These are phyloP conservation scores for Pseudogymnoascus sp. DNA, from an alignment of 2,329 filamentous ascomycete species.

Conservation along the genomic window DNA sequence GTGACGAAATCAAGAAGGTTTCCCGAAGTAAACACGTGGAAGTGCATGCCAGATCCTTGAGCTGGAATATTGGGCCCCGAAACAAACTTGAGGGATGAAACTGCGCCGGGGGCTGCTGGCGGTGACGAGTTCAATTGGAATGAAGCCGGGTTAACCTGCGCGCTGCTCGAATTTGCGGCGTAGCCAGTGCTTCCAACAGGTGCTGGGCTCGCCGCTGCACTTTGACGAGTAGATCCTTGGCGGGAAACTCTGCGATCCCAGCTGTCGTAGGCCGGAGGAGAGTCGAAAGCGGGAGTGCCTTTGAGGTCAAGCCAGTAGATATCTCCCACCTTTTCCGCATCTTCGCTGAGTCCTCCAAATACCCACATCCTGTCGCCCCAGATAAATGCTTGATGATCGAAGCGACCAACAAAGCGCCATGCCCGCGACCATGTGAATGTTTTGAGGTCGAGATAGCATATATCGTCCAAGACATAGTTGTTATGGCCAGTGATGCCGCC, in stretches of 20 bases:
- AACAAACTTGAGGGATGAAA: slow-evolving; percentile 84
- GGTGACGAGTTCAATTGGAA: slow-evolving; percentile 66
- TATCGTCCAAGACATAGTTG: slow-evolving; percentile 87
- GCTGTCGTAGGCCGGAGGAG: slow-evolving; percentile 52
- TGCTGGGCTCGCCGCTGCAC: slow-evolving; percentile 41
- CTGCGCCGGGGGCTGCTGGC: slow-evolving; percentile 78
- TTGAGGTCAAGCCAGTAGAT: slow-evolving; percentile 97
- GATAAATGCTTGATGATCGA: slow-evolving; percentile 91
- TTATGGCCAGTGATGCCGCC: slow-evolving; percentile 93
- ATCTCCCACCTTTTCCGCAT: slow-evolving; percentile 95
- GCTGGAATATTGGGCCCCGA: slow-evolving; percentile 80
- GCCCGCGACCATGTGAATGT: slow-evolving; percentile 96
- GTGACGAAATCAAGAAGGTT: slow-evolving; percentile 92
- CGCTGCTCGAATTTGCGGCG: slow-evolving; percentile 60
- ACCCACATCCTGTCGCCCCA: slow-evolving; percentile 92
- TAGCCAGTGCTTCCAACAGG: slow-evolving; percentile 56
- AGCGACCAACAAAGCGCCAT: slow-evolving; percentile 91
- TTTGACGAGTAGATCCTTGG: slow-evolving; percentile 44
- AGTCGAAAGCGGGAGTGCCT: slow-evolving; percentile 77
- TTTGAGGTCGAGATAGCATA: slow-evolving; percentile 93
- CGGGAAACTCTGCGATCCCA: slow-evolving; percentile 30
- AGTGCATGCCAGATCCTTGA: slow-evolving; percentile 87
- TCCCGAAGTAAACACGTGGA: slow-evolving; percentile 89
- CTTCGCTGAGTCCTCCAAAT: slow-evolving; percentile 86
- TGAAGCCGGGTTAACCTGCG: slow-evolving; percentile 59